phyloP scores from a whole-genome alignment of 139 green algal species.

The Chlorella vulgaris region DNA sequence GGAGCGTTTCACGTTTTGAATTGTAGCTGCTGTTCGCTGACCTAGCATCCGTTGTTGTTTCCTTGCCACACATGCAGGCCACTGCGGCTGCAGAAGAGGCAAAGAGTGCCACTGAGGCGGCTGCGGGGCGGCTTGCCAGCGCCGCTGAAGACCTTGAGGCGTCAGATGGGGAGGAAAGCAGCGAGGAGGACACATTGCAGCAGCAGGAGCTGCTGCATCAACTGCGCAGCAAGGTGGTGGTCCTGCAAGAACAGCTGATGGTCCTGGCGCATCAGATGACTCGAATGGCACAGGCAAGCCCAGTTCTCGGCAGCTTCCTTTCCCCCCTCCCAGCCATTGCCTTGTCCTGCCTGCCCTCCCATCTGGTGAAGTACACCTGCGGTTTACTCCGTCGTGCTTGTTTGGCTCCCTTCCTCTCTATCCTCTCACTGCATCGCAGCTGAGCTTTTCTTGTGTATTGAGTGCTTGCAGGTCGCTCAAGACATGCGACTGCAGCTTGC shows the following conservation, averaged over 20 bases:
- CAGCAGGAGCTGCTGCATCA: constrained; percentile 7
- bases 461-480: not conserved
- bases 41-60: not conserved
- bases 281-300: constrained; percentile 17
- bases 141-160: not conserved
- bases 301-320: not conserved
- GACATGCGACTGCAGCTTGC: not conserved
- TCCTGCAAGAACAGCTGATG: constrained; percentile 22
- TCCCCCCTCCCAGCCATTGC: not conserved
- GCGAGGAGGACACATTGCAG: not conserved
- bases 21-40: not conserved
- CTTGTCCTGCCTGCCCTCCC: not conserved
- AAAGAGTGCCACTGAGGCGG: not conserved
- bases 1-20: not conserved
- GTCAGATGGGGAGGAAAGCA: not conserved
- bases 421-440: too few relatives aligned
- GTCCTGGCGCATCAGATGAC: constrained; percentile 12
- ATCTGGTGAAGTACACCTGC: too few relatives aligned
- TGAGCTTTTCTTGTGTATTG: too few relatives aligned
- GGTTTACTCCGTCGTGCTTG: too few relatives aligned
- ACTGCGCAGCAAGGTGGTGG: constrained; percentile 17
- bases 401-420: too few relatives aligned
- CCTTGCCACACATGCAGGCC: not conserved
- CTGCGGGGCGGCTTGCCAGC: not conserved
- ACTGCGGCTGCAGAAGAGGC: not conserved